Conservation (phyloP, 805 yeast genomes). For the Metschnikowia dekortorum region DNA sequence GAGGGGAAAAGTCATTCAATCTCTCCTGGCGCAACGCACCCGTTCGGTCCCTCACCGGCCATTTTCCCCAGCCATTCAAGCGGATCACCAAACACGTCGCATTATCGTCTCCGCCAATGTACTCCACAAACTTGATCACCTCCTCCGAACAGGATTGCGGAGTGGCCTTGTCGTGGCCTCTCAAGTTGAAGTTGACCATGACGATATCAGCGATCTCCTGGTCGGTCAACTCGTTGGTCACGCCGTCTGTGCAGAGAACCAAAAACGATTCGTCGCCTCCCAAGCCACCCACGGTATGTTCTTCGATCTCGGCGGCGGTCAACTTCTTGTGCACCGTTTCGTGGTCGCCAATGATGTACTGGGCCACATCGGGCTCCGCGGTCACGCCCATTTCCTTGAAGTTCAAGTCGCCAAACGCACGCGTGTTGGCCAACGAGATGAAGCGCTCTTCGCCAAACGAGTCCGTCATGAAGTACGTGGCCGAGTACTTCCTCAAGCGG, state of each 20-base stretch:
- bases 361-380: constrained; percentile 86
- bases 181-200: constrained; percentile 58
- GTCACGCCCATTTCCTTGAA: constrained; percentile 82
- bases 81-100: constrained; percentile 87
- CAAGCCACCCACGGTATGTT: constrained; percentile 38
- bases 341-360: constrained; percentile 60
- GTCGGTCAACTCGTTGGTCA: constrained; percentile 73
- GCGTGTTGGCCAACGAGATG: constrained; percentile 80
- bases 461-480: constrained; percentile 69
- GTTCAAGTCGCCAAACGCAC: constrained; percentile 85
- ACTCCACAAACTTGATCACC: constrained; percentile 76
- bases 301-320: constrained; percentile 30
- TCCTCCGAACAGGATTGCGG: constrained; percentile 87
- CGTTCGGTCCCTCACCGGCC: constrained; percentile 83
- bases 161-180: constrained; percentile 66
- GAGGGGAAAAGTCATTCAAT: constrained; percentile 42
- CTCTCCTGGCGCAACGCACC: constrained; percentile 76
- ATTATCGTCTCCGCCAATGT: constrained; percentile 89
- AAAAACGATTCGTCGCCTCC: constrained; percentile 89
- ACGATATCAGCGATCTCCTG: constrained; percentile 89
- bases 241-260: constrained; percentile 83
- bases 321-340: constrained; percentile 34
- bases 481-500: constrained; percentile 59
- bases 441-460: constrained; percentile 91
- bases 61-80: constrained; percentile 87